Conservation (phyloP, 768 basidiomycete species). For the Porphyrellus cyaneotinctus region DNA sequence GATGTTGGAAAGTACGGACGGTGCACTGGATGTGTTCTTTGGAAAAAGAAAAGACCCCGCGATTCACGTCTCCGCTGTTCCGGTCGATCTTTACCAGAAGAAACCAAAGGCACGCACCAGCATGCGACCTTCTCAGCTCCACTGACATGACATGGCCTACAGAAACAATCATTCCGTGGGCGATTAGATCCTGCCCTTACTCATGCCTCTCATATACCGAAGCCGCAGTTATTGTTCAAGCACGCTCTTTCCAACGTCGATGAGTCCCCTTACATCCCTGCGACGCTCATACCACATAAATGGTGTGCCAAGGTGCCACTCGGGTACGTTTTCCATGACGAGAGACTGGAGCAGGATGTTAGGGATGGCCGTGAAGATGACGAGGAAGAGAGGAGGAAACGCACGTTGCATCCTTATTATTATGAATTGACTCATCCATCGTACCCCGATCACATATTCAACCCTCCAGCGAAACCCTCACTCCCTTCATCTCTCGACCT, state of each 20-base stretch:
- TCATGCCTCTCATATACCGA: constrained; percentile 70
- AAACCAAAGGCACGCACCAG: constrained; percentile 32
- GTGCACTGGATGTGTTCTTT: constrained; percentile 71
- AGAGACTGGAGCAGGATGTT: constrained; percentile 20
- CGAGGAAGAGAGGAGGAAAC: constrained; percentile 22
- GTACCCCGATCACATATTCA: constrained; percentile 69
- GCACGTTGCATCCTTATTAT: constrained; percentile 69
- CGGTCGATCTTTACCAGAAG: constrained; percentile 9
- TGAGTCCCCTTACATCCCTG: constrained; percentile 59
- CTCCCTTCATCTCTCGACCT: constrained; percentile 57
- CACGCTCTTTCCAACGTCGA: constrained; percentile 54
- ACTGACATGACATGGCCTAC: constrained; percentile 15
- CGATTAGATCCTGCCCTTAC: constrained; percentile 59
- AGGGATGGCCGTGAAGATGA: constrained; percentile 10
- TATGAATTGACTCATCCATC: constrained; percentile 76
- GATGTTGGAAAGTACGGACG: constrained; percentile 82
- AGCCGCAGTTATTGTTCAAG: constrained; percentile 79
- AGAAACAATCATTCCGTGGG: constrained; percentile 38
- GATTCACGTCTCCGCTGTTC: constrained; percentile 50
- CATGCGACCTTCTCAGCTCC: background rate
- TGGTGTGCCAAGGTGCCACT: constrained; percentile 81
- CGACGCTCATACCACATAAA: constrained; percentile 57
- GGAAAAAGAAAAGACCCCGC: constrained; percentile 67
- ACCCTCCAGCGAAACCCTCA: constrained; percentile 43
- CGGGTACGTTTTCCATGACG: constrained; percentile 50